Evolutionary conservation across 2,329 filamentous ascomycete genomes (phyloP), one percentile per base, ranked within the genome.

Genomic region (Aspergillus fischeri): DNA sequence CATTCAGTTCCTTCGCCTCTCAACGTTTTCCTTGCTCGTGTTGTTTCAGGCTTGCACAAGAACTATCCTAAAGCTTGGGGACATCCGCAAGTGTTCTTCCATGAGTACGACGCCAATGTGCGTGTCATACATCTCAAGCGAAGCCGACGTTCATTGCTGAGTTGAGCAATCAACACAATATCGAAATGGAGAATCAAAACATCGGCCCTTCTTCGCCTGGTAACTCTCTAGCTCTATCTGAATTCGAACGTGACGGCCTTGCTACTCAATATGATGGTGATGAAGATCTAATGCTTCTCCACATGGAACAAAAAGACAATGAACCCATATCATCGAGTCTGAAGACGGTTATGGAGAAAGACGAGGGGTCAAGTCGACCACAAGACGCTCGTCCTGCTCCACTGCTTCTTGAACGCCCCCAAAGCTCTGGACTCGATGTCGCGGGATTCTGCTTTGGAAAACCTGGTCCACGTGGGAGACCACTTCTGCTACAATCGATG

Each of bases 381-480:
- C 28, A 45, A 17, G 54, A 45, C 10, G 54, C 56, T 42, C 56
- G 57, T 28, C 27, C 52, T 2, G 54, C 59, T 20, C 61, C 67
- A 25, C 52, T 68, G 7, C 59, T 74, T 35, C 67, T 75, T 57
- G 63, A 70, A 44, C 70, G 72, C 1, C 73, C 72, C 11, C 53
- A 62, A 21, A 73, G 64, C 45, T 69, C 68, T 6, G 66, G 63
- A 1, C 57, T 71, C 25, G 67, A 75, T 47, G 49, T 62, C 20
- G 41, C 63, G 8, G 61, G 60, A 1, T 74, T 76, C 55, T 70
- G 66, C 5, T 76, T 75, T 56, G 60, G 68, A 17, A 73, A 67
- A 52, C 73, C 71, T 25, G 61, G 54, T 21, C 63, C 60, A 29
- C 59, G 63, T 45, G 62, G 55, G 24, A 68, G 63, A 32, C 54